Evolutionary conservation across 106 monocot genomes (phyloP).

Genomic region (Posidonia australis): DNA sequence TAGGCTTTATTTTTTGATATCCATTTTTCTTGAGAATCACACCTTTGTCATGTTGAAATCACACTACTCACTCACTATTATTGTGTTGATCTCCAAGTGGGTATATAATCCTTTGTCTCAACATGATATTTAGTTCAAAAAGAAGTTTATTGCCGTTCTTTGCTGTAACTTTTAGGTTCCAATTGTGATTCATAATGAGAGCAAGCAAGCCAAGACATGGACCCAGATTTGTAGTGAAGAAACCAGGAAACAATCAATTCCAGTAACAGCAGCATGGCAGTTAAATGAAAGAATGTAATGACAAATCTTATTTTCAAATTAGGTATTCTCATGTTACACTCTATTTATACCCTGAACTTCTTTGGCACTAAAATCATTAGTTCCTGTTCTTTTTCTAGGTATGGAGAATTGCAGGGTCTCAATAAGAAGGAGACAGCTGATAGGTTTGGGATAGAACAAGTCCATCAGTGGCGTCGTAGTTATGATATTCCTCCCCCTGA

Average conservation of each 20-base stretch:
- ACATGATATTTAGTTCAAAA: not conserved
- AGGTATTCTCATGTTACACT: not conserved
- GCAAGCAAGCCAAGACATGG: constrained; percentile 53
- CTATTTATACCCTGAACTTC: too few relatives aligned
- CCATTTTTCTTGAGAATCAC: not conserved
- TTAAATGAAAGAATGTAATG: constrained; percentile 96
- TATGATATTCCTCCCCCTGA: constrained; percentile 95
- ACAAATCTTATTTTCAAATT: not conserved
- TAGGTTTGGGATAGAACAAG: constrained; percentile 75
- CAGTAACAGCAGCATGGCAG: constrained; percentile 90
- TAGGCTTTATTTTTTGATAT: not conserved
- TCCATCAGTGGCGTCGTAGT: constrained; percentile 94
- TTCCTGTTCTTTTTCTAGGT: constrained; percentile 32
- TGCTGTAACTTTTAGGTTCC: constrained; percentile 44
- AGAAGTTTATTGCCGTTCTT: too few relatives aligned
- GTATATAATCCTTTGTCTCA: not conserved
- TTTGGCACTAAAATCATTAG: not conserved
- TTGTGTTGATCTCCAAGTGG: not conserved
- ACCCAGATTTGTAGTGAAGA: constrained; percentile 67
- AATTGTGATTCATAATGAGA: constrained; percentile 73
- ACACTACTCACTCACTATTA: too few relatives aligned
- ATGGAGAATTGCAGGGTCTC: constrained; percentile 92
- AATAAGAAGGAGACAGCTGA: constrained; percentile 98
- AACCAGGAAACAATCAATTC: constrained; percentile 75
- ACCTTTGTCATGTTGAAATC: too few relatives aligned